Percentiles rank a stretch among this genome's conserved stretches.
Conservation (phyloP, 257 asterid genomes). For the Solanum phureja region DNA sequence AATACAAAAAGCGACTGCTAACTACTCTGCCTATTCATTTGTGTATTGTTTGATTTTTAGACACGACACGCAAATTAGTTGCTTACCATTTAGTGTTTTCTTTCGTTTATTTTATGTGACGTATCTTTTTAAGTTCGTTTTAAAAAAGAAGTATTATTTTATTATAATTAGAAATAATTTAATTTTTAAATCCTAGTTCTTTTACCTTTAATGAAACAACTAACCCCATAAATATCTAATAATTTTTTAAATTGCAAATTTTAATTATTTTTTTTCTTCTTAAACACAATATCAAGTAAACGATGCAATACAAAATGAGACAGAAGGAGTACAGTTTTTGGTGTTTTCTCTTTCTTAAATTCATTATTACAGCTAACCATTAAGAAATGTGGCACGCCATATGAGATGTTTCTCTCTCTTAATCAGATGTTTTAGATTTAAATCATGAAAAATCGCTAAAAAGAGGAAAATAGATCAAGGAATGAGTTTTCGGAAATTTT, state of each 20-base stretch:
- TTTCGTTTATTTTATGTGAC: too few relatives aligned
- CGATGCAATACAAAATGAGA: neutral
- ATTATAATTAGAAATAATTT: too few relatives aligned
- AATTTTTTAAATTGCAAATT: too few relatives aligned
- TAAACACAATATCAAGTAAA: too few relatives aligned
- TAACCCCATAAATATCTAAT: too few relatives aligned
- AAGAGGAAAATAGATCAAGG: neutral
- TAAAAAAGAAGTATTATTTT: accelerated
- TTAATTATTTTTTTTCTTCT: too few relatives aligned
- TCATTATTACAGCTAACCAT: neutral
- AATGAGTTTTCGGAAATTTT: neutral
- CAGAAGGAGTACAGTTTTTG: neutral
- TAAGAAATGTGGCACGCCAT: neutral
- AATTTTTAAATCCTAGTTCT: too few relatives aligned
- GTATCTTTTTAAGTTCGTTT: too few relatives aligned
- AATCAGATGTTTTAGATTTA: accelerated
- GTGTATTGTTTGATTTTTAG: neutral
- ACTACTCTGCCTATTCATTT: neutral
- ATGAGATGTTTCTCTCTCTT: neutral
- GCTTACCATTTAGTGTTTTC: neutral
- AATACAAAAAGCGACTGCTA: neutral
- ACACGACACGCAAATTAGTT: neutral
- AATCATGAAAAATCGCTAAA: accelerated
- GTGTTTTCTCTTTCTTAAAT: neutral
- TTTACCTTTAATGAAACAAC: neutral